Evolutionary conservation across 768 basidiomycete genomes (phyloP), one percentile per base, ranked within the genome.

Genomic region (Hydnomerulius pinastri): DNA sequence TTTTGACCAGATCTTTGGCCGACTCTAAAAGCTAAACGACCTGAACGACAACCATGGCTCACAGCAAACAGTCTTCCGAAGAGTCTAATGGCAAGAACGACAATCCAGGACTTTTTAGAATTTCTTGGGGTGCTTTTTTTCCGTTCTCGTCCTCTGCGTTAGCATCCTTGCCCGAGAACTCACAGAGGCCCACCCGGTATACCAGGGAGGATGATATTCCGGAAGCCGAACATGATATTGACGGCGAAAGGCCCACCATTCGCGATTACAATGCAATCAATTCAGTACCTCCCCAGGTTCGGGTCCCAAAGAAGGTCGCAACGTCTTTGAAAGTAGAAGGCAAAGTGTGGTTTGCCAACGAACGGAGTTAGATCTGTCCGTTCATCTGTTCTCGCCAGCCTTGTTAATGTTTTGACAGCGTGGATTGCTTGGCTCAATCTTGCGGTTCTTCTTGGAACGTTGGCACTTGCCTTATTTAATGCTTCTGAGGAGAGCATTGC

Each of bases 291-390:
- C 74, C 82, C 0, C 77, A 80, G 39, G 82, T 92, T 30, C 76
- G 86, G 30, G 78, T 92, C 0, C 91, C 91, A 0, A 90, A 87
- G 73, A 94, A 93, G 69, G 81, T 90, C 18, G 73, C 87, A 0
- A 87, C 88, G 1, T 82, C 86, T 0, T 76, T 98, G 60, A 89
- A 85, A 55, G 92, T 98, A 15, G 94, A 98, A 65, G 86, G 84
- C 18, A 98, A 98, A 63, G 94, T 98, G 41, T 98, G 95, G 94
- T 96, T 98, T 66, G 93, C 94, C 8, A 97, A 97, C 63, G 94
- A 98, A 70, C 75, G 92, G 64, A 93, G 91, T 93, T 40, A 53
- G 85, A 71, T 7, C 43, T 39, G 9, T 11, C 8, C 13, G 23
- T 6, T 12, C 41, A 17, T 45, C 38, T 30, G 3, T 33, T n/a